phyloP scores from a whole-genome alignment of 2,329 filamentous ascomycete genomes.

The Fusarium sp. region DNA sequence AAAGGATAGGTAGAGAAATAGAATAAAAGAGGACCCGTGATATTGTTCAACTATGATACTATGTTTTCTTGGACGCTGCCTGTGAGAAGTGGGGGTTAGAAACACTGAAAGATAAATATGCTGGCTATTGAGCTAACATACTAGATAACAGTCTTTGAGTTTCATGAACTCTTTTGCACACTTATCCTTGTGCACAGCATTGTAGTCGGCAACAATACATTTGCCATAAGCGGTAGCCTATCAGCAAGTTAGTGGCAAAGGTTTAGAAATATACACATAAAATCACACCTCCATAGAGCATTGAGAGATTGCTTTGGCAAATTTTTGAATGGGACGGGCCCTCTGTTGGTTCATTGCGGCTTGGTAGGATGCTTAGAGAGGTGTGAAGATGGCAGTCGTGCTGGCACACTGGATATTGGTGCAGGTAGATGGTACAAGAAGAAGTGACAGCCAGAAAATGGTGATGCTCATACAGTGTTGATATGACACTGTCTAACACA shows the following conservation, averaged over 20 bases:
- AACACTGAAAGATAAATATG: background rate
- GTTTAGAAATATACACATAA: background rate
- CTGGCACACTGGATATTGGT: background rate
- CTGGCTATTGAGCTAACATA: constrained; percentile 54
- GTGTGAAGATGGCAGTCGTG: background rate
- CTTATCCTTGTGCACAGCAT: constrained; percentile 88
- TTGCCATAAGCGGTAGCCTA: constrained; percentile 88
- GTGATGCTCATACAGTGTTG: constrained; percentile 20
- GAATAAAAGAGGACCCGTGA: constrained; percentile 20
- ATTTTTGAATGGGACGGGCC: constrained; percentile 62
- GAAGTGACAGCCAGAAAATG: background rate
- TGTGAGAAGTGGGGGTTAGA: constrained; percentile 23
- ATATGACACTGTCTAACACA: background rate
- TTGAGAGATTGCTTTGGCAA: constrained; percentile 63
- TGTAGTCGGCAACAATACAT: constrained; percentile 91
- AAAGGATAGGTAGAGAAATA: constrained; percentile 5
- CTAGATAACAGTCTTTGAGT: constrained; percentile 87
- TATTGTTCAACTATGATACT: constrained; percentile 16
- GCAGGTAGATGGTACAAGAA: background rate
- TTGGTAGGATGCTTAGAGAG: background rate
- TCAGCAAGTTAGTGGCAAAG: constrained; percentile 4
- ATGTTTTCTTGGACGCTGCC: constrained; percentile 44
- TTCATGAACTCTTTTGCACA: constrained; percentile 85
- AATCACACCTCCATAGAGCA: constrained; percentile 63
- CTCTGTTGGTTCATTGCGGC: constrained; percentile 40